phyloP scores from a whole-genome alignment of 2,329 filamentous ascomycete genomes.

The Tetracladium maxilliforme region DNA sequence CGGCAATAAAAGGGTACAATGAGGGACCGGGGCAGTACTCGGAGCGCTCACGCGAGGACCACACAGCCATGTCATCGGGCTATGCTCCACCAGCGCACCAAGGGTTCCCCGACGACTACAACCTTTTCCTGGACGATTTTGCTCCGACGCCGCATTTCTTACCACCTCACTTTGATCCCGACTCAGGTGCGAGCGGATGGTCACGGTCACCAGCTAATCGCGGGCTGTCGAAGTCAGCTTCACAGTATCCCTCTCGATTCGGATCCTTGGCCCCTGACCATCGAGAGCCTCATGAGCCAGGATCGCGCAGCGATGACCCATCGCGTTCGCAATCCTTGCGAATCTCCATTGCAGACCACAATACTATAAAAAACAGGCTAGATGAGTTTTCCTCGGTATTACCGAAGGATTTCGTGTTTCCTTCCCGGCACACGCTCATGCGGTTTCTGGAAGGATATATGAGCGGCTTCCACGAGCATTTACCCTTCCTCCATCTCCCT shows the following conservation, averaged over 20 bases:
- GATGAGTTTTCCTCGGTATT: slow-evolving; percentile 46
- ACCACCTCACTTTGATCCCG: no score
- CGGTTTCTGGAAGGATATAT: slow-evolving; percentile 59
- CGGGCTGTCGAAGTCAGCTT: neutral
- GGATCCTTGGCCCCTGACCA: neutral
- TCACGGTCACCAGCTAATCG: neutral
- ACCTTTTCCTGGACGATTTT: slow-evolving; percentile 44
- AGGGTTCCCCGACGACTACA: slow-evolving; percentile 37
- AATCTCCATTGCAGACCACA: slow-evolving; percentile 38
- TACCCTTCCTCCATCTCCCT: slow-evolving; percentile 52
- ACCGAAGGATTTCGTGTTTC: slow-evolving; percentile 49
- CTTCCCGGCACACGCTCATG: slow-evolving; percentile 53
- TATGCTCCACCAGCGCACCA: slow-evolving; percentile 22
- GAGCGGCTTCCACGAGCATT: slow-evolving; percentile 45
- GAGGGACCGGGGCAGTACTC: neutral
- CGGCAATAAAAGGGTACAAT: slow-evolving; percentile 1
- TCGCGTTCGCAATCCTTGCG: slow-evolving; percentile 18
- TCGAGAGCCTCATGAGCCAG: neutral
- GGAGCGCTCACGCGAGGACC: slow-evolving; percentile 13
- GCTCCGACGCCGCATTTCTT: no score
- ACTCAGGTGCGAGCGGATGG: neutral
- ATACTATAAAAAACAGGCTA: slow-evolving; percentile 39
- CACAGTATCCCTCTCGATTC: neutral
- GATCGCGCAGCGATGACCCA: neutral
- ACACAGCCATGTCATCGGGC: slow-evolving; percentile 23